Evolutionary conservation across 2,329 filamentous ascomycete species (phyloP).

Genomic region (Cordyceps javanica): DNA sequence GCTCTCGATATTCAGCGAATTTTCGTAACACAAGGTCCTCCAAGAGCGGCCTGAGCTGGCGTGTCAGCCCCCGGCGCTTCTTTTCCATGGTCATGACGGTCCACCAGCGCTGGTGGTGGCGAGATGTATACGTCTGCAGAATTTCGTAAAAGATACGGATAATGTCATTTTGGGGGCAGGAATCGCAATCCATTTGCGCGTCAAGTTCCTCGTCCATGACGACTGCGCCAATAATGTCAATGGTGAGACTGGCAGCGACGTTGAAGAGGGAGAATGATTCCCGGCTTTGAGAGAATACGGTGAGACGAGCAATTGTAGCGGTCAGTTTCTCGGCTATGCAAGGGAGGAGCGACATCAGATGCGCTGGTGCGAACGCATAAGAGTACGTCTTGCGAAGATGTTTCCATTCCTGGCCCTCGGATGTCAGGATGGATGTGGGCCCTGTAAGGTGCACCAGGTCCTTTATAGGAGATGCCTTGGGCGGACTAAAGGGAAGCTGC

Average conservation of each 20-base stretch:
- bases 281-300: not conserved
- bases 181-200: not conserved
- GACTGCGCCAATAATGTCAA: not conserved
- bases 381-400: not conserved
- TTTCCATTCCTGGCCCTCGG: not conserved
- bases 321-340: not conserved
- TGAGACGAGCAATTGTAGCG: not conserved
- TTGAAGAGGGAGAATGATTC: not conserved
- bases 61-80: not conserved
- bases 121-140: not conserved
- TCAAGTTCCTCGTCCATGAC: not conserved
- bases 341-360: not conserved
- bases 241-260: not conserved
- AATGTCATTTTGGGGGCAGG: not conserved
- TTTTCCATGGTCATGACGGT: not conserved
- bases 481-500: not conserved
- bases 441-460: not conserved
- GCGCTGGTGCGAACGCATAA: not conserved
- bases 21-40: not conserved
- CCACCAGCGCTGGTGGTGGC: not conserved
- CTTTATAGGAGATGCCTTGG: not conserved
- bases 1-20: not conserved
- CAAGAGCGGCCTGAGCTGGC: not conserved
- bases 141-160: not conserved
- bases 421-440: not conserved